A percentile compares a stretch with the other conserved stretches of the same genome.
These are phyloP conservation scores for Lactifluus piperatus DNA, from an alignment of 768 basidiomycete genomes.

Conservation along the genomic window DNA sequence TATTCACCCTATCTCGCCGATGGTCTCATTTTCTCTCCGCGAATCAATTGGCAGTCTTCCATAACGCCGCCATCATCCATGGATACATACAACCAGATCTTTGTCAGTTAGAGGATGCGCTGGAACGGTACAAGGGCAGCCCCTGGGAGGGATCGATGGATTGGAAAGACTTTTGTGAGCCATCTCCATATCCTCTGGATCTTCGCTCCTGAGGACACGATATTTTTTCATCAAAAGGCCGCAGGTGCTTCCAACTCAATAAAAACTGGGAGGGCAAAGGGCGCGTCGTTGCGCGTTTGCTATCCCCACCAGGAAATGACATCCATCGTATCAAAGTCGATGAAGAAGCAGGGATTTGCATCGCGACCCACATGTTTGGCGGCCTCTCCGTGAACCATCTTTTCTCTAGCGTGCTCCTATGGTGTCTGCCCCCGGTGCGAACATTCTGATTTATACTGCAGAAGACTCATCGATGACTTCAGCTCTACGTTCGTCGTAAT, in stretches of 20 bases:
- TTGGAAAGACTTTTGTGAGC: constrained; percentile 61
- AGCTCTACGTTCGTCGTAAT: constrained; percentile 43
- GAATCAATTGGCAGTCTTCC: constrained; percentile 49
- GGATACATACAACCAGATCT: constrained; percentile 32
- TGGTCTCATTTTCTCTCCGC: constrained; percentile 40
- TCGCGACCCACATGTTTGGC: constrained; percentile 47
- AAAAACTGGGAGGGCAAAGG: constrained; percentile 49
- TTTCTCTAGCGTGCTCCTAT: constrained; percentile 40
- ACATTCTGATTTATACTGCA: not conserved
- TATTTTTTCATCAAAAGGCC: constrained; percentile 31
- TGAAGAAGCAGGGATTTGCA: constrained; percentile 46
- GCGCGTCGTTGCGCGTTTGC: constrained; percentile 32
- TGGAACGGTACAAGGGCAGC: constrained; percentile 26
- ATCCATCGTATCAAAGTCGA: constrained; percentile 78
- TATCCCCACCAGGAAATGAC: constrained; percentile 27
- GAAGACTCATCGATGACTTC: not conserved
- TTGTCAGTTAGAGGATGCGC: constrained; percentile 27
- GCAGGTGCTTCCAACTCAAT: constrained; percentile 36
- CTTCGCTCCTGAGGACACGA: not conserved
- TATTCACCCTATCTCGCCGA: constrained; percentile 33
- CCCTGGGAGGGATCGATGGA: constrained; percentile 31
- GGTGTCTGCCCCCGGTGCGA: constrained; percentile 51
- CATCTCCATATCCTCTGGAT: not conserved
- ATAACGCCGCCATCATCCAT: constrained; percentile 45
- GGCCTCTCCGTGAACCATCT: constrained; percentile 55